Percentiles rank a stretch among this genome's conserved stretches.
These are phyloP conservation scores for Amanita molliuscula DNA, from an alignment of 768 basidiomycete species.

Conservation along the genomic window DNA sequence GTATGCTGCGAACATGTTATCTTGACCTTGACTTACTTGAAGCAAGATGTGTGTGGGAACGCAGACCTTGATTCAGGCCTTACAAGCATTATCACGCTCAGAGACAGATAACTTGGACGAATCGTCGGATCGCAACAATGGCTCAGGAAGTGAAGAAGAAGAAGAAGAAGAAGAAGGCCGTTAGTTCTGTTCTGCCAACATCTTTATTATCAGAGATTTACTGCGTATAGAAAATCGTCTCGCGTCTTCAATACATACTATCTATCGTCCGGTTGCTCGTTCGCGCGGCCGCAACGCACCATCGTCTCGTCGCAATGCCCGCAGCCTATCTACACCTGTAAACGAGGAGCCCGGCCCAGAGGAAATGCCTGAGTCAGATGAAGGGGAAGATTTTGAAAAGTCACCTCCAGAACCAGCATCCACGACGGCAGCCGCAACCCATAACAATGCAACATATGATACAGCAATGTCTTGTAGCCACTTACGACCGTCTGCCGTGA, in stretches of 20 bases:
- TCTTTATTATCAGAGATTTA: background rate
- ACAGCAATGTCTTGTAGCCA: background rate
- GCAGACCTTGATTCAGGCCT: slow-evolving; percentile 80
- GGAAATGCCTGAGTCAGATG: slow-evolving; percentile 32
- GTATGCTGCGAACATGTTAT: slow-evolving; percentile 30
- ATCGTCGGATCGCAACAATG: slow-evolving; percentile 30
- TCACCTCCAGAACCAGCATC: slow-evolving; percentile 24
- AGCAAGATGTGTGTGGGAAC: slow-evolving; percentile 77
- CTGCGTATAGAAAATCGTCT: slow-evolving; percentile 32
- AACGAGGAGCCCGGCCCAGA: slow-evolving; percentile 25
- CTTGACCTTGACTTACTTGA: slow-evolving; percentile 8
- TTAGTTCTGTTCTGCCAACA: slow-evolving; percentile 13
- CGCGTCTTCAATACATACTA: slow-evolving; percentile 83
- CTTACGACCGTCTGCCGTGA: slow-evolving; percentile 17
- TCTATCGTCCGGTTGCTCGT: slow-evolving; percentile 72
- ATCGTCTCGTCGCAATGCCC: slow-evolving; percentile 12
- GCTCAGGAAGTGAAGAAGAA: slow-evolving; percentile 64
- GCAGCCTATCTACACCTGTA: slow-evolving; percentile 13
- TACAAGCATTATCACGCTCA: slow-evolving; percentile 77
- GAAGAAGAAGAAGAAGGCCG: slow-evolving; percentile 65
- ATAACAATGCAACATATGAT: slow-evolving; percentile 6
- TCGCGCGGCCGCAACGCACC: slow-evolving; percentile 34
- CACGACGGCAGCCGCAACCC: slow-evolving; percentile 1
- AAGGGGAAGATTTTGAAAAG: slow-evolving; percentile 49
- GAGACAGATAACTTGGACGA: slow-evolving; percentile 67